These are phyloP conservation scores for Penicillium crustosum DNA, from an alignment of 2,329 filamentous ascomycete species.

Conservation along the genomic window DNA sequence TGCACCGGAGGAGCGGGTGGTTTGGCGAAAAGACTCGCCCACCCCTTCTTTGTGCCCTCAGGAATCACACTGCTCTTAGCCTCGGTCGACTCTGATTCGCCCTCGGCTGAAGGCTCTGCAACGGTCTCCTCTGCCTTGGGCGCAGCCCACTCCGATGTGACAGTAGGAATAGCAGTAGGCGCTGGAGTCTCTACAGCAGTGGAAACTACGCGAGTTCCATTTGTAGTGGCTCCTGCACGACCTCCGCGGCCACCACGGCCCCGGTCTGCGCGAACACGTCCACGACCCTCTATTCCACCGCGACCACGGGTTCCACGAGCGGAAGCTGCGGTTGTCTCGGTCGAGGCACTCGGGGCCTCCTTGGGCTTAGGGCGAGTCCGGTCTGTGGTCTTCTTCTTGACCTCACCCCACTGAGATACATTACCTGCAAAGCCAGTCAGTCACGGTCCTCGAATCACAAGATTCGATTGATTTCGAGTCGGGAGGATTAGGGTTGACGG, in stretches of 20 bases:
- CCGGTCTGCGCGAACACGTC: constrained; percentile 50
- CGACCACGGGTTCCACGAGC: constrained; percentile 47
- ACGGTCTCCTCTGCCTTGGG: constrained; percentile 21
- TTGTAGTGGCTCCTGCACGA: constrained; percentile 40
- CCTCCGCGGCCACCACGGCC: constrained; percentile 50
- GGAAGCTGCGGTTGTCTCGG: constrained; percentile 36
- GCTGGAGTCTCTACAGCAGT: constrained; percentile 25
- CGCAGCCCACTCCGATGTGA: constrained; percentile 7
- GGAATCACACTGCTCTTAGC: constrained; percentile 38
- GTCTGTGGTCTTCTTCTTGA: constrained; percentile 53
- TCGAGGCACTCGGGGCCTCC: constrained; percentile 39
- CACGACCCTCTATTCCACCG: constrained; percentile 48
- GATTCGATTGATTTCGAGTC: constrained; percentile 1
- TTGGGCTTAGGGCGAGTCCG: constrained; percentile 48
- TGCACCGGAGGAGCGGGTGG: constrained; percentile 51
- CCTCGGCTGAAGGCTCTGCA: constrained; percentile 26
- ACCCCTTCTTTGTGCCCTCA: constrained; percentile 50
- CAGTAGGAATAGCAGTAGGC: constrained; percentile 11
- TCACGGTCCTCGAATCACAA: constrained; percentile 1
- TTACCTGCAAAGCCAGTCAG: constrained; percentile 40
- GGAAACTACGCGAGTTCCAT: constrained; percentile 41
- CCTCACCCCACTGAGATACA: constrained; percentile 54
- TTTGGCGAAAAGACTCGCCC: constrained; percentile 76
- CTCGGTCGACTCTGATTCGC: constrained; percentile 25
- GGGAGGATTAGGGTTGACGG: background rate